These are phyloP conservation scores for Suillus brevipes DNA, from an alignment of 768 basidiomycete species.

Conservation along the genomic window DNA sequence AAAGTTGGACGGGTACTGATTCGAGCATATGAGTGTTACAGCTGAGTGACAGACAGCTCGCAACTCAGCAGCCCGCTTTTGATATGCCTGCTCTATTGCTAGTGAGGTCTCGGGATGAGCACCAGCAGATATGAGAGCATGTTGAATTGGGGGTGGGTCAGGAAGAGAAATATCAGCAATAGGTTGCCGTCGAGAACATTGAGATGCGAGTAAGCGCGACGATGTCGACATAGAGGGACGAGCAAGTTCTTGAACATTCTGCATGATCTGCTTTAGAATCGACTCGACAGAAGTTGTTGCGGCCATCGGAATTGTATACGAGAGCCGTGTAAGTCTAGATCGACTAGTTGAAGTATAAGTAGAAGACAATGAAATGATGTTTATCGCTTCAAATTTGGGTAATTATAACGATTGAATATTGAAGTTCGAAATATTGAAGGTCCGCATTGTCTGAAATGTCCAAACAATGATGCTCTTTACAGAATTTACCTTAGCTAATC, in stretches of 20 bases:
- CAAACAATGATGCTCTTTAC: too few species aligned
- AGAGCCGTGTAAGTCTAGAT: too few species aligned
- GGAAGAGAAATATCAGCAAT: constrained; percentile 2
- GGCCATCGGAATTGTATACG: background rate
- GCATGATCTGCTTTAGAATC: background rate
- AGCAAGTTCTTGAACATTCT: rapidly evolving
- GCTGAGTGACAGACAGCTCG: background rate
- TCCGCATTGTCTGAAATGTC: too few species aligned
- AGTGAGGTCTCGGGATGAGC: background rate
- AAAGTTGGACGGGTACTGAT: background rate
- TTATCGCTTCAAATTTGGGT: too few species aligned
- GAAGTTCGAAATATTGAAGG: too few species aligned
- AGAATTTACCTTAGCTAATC: too few species aligned
- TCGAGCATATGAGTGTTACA: background rate
- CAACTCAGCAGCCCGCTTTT: constrained; percentile 8
- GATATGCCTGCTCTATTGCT: constrained; percentile 9
- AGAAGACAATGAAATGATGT: constrained; percentile 3
- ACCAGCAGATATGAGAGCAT: constrained; percentile 1
- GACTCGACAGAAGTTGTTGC: background rate
- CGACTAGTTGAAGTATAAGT: too few species aligned
- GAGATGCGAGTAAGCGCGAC: background rate
- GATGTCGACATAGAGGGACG: background rate
- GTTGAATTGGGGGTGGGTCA: constrained; percentile 7
- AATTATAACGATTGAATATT: too few species aligned
- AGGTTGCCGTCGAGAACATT: background rate